These are phyloP conservation scores for Sphagnum fallax DNA, from an alignment of 228 moss, liverwort and hornwort genomes.

Conservation along the genomic window DNA sequence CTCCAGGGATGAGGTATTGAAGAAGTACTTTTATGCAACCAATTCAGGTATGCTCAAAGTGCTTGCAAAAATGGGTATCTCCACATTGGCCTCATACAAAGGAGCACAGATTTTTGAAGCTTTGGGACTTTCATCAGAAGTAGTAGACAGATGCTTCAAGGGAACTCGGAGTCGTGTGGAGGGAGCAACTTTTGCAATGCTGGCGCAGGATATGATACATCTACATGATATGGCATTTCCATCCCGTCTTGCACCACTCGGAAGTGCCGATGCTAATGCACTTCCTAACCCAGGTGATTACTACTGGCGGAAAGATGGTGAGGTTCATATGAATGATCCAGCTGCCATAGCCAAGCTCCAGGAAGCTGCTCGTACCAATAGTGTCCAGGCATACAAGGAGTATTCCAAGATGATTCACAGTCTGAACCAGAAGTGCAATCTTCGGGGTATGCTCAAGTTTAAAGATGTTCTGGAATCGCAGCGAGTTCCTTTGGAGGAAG, in stretches of 20 bases:
- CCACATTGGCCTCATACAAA: constrained; percentile 73
- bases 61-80: constrained; percentile 84
- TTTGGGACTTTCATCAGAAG: constrained; percentile 65
- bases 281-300: constrained; percentile 72
- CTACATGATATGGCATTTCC: constrained; percentile 62
- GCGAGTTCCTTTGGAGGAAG: constrained; percentile 43
- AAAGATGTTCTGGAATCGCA: constrained; percentile 29
- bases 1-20: constrained; percentile 44
- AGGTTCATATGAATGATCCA: constrained; percentile 73
- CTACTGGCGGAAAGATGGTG: constrained; percentile 74
- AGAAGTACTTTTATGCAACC: constrained; percentile 67
- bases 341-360: constrained; percentile 69
- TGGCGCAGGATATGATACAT: constrained; percentile 44
- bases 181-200: constrained; percentile 70
- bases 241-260: constrained; percentile 28
- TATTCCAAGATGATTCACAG: constrained; percentile 58
- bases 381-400: constrained; percentile 46
- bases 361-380: constrained; percentile 69
- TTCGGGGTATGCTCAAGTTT: constrained; percentile 68
- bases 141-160: constrained; percentile 68
- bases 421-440: constrained; percentile 54
- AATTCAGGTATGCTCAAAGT: constrained; percentile 79
- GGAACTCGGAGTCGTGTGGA: constrained; percentile 70
- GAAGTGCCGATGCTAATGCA: constrained; percentile 74
- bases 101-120: constrained; percentile 84